Evolutionary conservation across 129 eudicot species (phyloP), one percentile per base, ranked within the genome.

Genomic region (Gnaphalium uliginosum): DNA sequence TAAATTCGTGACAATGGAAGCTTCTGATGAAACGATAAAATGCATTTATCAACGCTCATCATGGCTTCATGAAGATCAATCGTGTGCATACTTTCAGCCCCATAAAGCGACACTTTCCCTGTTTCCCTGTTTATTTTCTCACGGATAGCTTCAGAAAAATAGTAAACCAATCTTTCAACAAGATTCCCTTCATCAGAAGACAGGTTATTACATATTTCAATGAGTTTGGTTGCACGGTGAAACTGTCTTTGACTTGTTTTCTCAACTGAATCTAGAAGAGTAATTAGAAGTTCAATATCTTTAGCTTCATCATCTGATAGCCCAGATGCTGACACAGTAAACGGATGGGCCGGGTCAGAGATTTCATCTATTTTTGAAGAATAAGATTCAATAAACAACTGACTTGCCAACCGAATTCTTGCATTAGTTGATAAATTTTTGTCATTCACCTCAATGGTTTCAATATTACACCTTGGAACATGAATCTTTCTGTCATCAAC

Each of bases 251-350:
- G 76, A 39, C 83, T 65, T 3, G 77, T 78, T 78, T 83, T 83
- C 21, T 88, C 93, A 32, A 86, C 93, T 3, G 78, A 81, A 66
- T 72, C 66, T 19, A 88, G 84, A 41, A 88, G 89, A 73, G 69
- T 24, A 19, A 72, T 73, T 2, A 88, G 33, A 11, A 83, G 88
- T 15, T 83, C 66, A 26, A 83, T 79, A 62, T 74, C 85, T 63
- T 65, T 76, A 23, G 41, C 32, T 17, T 82, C 84, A 19, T 83
- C 89, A 19, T 78, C 79, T 2, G 86, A 71, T 4, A 74, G 63
- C 61, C 82, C 78, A 10, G 66, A 37, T 27, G 32, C 6, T 27
- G 81, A 66, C 68, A 8, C 41, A 1, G 71, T 22, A 27, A 41
- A 66, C 2, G 68, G 85, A 65, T 76, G 81, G 50, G 50, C 68